These are phyloP conservation scores for Dactylellina leptospora DNA, from an alignment of 2,329 filamentous ascomycete species.

Conservation along the genomic window DNA sequence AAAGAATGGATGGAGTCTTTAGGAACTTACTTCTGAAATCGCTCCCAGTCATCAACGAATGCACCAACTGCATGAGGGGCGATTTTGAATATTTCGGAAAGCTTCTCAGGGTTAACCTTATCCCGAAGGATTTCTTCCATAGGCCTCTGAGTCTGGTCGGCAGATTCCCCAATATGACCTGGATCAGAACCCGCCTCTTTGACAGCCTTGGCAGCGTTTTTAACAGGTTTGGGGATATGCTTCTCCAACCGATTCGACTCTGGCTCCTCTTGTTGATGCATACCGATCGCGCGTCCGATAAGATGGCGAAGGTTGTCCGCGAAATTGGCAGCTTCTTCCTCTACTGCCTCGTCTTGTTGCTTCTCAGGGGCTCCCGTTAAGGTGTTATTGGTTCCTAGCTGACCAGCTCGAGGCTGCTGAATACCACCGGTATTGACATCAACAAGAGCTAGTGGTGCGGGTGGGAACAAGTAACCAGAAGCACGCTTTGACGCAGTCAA, in stretches of 20 bases:
- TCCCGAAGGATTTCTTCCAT: conserved; percentile 80
- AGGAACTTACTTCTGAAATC: conserved; percentile 66
- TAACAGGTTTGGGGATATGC: conserved; percentile 68
- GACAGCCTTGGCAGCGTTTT: conserved; percentile 65
- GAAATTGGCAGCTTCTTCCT: conserved; percentile 82
- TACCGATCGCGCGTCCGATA: conserved; percentile 77
- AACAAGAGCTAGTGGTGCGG: conserved; percentile 77
- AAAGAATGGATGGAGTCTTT: background rate
- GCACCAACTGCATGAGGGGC: conserved; percentile 65
- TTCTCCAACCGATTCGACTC: conserved; percentile 62
- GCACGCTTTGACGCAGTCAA: conserved; percentile 73
- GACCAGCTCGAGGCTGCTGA: conserved; percentile 78
- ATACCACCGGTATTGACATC: conserved; percentile 74
- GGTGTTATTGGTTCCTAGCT: conserved; percentile 78
- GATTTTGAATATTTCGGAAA: background rate
- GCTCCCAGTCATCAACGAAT: conserved; percentile 70
- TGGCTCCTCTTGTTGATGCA: conserved; percentile 62
- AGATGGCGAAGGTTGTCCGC: conserved; percentile 77
- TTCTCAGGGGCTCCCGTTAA: conserved; percentile 83
- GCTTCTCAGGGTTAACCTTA: conserved; percentile 78
- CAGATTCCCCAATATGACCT: conserved; percentile 63
- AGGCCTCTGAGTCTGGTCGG: conserved; percentile 74
- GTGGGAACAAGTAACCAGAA: conserved; percentile 71
- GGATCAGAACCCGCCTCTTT: conserved; percentile 66
- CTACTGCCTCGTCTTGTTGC: conserved; percentile 81